A percentile compares a stretch with the other conserved stretches of the same genome.
phyloP scores from a whole-genome alignment of 805 yeast species.

The Tanozyma kutaoensis region DNA sequence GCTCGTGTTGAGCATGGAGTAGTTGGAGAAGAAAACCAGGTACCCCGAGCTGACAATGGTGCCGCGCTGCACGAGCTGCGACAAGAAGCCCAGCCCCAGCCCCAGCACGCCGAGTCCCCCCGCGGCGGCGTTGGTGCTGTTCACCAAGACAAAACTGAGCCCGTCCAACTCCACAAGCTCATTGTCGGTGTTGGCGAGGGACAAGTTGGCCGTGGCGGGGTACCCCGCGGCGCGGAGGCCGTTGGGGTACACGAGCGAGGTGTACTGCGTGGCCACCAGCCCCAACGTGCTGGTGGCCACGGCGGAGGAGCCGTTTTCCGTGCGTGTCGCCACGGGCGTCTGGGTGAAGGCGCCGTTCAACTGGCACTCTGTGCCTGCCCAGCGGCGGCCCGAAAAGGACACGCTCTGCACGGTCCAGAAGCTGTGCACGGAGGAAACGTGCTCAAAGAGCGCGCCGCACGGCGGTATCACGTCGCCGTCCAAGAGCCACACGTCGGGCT shows the following conservation, averaged over 20 bases:
- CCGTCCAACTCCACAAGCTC: constrained; percentile 5
- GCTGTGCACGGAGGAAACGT: constrained; percentile 2
- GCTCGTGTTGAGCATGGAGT: constrained; percentile 2
- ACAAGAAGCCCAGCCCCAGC: constrained; percentile 15
- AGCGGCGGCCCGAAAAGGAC: constrained; percentile 10
- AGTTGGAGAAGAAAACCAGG: constrained; percentile 16
- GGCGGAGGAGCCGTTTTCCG: constrained; percentile 1
- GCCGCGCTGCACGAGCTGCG: constrained; percentile 7
- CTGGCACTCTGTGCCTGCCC: constrained; percentile 14
- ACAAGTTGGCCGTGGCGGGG: constrained; percentile 11
- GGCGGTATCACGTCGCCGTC: constrained; percentile 10
- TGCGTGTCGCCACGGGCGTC: constrained; percentile 3
- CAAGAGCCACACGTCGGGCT: constrained; percentile 26
- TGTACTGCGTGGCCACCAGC: background rate
- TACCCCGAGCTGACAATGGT: constrained; percentile 17
- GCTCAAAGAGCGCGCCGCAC: constrained; percentile 9
- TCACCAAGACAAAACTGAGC: constrained; percentile 16
- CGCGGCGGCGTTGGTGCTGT: constrained; percentile 8
- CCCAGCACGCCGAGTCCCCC: constrained; percentile 26
- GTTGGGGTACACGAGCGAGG: constrained; percentile 9
- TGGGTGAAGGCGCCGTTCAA: constrained; percentile 12
- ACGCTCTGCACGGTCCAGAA: no score
- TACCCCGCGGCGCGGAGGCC: constrained; percentile 14
- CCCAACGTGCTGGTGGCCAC: constrained; percentile 1
- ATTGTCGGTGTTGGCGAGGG: constrained; percentile 5